Base-by-base conservation (phyloP, 1,284 basidiomycete species). In the Naganishia cerealis region DNA sequence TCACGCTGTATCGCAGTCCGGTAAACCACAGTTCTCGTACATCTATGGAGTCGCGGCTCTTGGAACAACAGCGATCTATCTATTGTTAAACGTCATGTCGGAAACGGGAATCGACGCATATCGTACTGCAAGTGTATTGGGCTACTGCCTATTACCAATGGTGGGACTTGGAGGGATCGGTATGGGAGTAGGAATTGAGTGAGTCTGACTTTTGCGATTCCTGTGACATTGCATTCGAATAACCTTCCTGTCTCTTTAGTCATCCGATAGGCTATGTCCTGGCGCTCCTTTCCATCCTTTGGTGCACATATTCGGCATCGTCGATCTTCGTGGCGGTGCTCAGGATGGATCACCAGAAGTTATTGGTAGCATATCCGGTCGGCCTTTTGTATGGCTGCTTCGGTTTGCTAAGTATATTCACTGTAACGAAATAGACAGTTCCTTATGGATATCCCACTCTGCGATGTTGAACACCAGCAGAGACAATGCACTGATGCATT, bases 21-120 rank as follows among this genome's bases (percentile, higher is more conserved):
- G 96, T 71, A 98, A 97, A 83, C 92, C 93, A 9, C 96, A 98
- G 79, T 99, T 99, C 81, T 94, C 92, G 38, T 98, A 98, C 81
- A 98, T 99, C 72, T 99, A 99, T 80, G 96, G 96, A 59, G 92
- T 99, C 71, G 95, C 91, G 57, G 86, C 98, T 15, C 86, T 99
- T 73, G 96, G 96, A 63, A 93, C 91, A 3, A 85, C 88, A n/a
- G 93, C 93, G 43, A 90, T 99, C 77, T 99, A 99, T 84, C 87
- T 88, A 55, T 88, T 99, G 66, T 87, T 99, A 74, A 99, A 99
- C 79, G 86, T 98, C 73, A 99, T 99, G 96, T 92, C 92, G 40
- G 91, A 94, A 79, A 87, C 88, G 57, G 92, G 90, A 62, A 98
- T 99, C 73, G 95, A 99, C 77, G 92, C 94, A 18, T 97, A 97